Percentiles rank a stretch among this genome's conserved stretches.
phyloP scores from a whole-genome alignment of 768 basidiomycete genomes.

The Glaciozyma martinii region DNA sequence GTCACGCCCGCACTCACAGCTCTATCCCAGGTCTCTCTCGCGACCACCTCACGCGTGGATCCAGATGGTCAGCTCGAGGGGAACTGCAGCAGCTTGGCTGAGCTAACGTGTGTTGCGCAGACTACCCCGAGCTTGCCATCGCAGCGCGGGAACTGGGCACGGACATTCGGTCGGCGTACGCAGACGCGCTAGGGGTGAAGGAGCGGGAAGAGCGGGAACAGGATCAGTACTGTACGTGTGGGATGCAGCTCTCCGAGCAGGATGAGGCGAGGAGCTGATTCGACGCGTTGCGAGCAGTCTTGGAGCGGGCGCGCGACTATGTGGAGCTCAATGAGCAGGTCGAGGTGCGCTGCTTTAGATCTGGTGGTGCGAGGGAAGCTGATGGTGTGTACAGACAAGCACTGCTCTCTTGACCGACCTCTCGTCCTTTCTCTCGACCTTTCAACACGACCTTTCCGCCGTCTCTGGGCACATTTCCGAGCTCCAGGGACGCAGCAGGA shows the following conservation, averaged over 20 bases:
- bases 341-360: slow-evolving; percentile 47
- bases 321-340: slow-evolving; percentile 87
- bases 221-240: slow-evolving; percentile 15
- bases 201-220: neutral
- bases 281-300: slow-evolving; percentile 8
- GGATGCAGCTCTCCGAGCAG: too few relatives aligned
- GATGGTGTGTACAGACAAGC: slow-evolving; percentile 56
- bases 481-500: slow-evolving; percentile 77
- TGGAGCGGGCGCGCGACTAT: slow-evolving; percentile 51
- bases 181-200: neutral
- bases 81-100: neutral
- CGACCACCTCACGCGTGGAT: neutral
- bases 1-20: neutral
- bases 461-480: slow-evolving; percentile 96
- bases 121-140: slow-evolving; percentile 8
- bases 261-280: neutral
- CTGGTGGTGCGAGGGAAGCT: neutral
- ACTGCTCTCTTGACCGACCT: slow-evolving; percentile 74
- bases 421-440: slow-evolving; percentile 84
- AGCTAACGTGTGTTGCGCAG: neutral
- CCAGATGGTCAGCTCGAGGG: slow-evolving; percentile 5
- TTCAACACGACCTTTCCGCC: slow-evolving; percentile 84
- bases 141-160: neutral
- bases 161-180: slow-evolving; percentile 16
- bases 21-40: neutral